Evolutionary conservation across 345 rosid genomes (phyloP), one percentile per base, ranked within the genome.

Genomic region (Mercurialis annua): DNA sequence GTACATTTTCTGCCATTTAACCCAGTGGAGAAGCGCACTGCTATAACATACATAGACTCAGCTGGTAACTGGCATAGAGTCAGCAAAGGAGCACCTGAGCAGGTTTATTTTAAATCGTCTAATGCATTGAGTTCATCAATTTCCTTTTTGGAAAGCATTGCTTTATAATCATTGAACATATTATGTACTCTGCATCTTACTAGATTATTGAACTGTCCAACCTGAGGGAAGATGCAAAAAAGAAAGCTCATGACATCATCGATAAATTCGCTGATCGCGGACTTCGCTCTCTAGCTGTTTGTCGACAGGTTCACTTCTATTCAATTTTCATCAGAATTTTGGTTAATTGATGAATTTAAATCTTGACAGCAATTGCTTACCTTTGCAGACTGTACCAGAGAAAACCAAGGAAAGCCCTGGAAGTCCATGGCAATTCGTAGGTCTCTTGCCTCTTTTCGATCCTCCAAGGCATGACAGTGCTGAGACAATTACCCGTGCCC

Each of bases 401-500:
- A 84, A 84, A 75, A 81, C 49, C 64, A 88, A 82, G 77, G 89
- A 86, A 18, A 81, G 87, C 64, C 80, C 87, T n/a, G 92, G 94
- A 78, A 84, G 68, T 14, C 94, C 92, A 40, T 92, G 96, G 96
- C 77, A 89, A 75, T 92, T 92, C 77, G 84, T 89, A 60, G 98
- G 96, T 66, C 81, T 92, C 18, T 79, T 92, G 68, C 98, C 98
- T 68, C 92, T 92, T 54, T 92, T 92, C 69, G 98, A 92, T 76
- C 98, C 98, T 72, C 98, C 98, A 46, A 84, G 98, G 71, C 98
- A 92, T 73, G 98, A 92, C 67, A 92, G 96, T 83, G 98, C 98
- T 58, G 96, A 89, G 80, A 89, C 98, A 63, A 92, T 92, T 67
- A 78, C 79, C 18, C 88, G 94, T 46, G 96, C 98, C 15, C 98